Evolutionary conservation across 495 filamentous ascomycete species (phyloP).

Genomic region (Penicillium goetzii): DNA sequence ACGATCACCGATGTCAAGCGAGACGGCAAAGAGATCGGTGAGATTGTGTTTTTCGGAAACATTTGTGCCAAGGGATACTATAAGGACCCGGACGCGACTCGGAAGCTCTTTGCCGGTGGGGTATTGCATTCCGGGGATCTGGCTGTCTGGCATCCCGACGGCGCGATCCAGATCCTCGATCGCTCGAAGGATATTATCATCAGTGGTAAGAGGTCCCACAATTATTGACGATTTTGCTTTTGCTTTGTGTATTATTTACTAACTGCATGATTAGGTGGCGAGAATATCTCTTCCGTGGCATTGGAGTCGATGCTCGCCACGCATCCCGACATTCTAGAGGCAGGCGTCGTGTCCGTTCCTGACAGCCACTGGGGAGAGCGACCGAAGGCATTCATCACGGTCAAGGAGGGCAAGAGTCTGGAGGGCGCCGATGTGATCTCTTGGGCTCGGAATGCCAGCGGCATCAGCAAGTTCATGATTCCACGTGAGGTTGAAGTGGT

Average conservation of each 20-base stretch:
- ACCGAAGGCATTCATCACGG: constrained; percentile 90
- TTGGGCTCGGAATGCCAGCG: constrained; percentile 80
- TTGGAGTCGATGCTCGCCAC: constrained; percentile 90
- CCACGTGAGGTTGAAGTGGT: constrained; percentile 92
- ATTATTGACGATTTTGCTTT: not conserved
- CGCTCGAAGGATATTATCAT: constrained; percentile 98
- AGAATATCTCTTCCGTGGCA: constrained; percentile 94
- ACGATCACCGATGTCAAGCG: constrained; percentile 74
- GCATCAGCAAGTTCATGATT: constrained; percentile 93
- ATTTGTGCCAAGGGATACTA: constrained; percentile 92
- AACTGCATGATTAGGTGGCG: constrained; percentile 64
- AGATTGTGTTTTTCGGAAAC: constrained; percentile 89
- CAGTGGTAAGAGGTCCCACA: constrained; percentile 64
- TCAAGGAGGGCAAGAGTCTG: constrained; percentile 63
- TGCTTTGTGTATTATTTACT: constrained; percentile 10
- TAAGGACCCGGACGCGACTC: constrained; percentile 85
- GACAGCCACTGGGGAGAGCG: constrained; percentile 94
- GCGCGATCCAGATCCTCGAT: constrained; percentile 89
- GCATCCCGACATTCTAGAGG: constrained; percentile 88
- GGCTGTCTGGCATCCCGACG: constrained; percentile 89
- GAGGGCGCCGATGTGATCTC: constrained; percentile 73
- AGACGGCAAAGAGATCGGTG: constrained; percentile 89
- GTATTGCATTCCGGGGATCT: constrained; percentile 88
- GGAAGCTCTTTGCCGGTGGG: constrained; percentile 85
- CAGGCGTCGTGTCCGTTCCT: constrained; percentile 83